Percentiles rank a stretch among this genome's conserved stretches.
Conservation (phyloP, 106 monocot species). For the Platanthera zijinensis region DNA sequence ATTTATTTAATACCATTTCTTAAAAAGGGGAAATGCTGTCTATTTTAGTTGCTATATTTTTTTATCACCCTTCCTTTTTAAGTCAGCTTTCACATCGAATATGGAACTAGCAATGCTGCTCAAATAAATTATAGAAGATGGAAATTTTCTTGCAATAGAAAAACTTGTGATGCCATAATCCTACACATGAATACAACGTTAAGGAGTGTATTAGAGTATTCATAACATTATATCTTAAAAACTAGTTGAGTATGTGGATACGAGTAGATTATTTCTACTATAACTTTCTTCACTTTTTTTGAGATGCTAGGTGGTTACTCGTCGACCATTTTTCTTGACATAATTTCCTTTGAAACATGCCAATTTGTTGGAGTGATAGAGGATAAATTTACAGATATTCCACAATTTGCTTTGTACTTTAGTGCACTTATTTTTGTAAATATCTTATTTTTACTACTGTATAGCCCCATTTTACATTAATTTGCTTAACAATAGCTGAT, state of each 20-base stretch:
- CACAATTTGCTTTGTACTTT: no score
- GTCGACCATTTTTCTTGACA: neutral
- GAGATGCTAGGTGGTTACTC: neutral
- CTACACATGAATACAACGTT: neutral
- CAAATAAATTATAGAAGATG: neutral
- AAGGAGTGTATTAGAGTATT: neutral
- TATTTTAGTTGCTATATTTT: neutral
- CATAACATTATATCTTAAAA: neutral
- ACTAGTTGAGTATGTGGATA: neutral
- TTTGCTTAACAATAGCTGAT: no score
- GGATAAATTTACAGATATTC: no score
- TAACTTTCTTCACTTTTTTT: neutral
- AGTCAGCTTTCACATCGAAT: neutral
- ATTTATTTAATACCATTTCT: neutral
- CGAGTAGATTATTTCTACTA: neutral
- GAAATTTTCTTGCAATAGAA: neutral
- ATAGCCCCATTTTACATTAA: no score
- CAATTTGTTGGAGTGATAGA: no score
- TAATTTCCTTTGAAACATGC: neutral
- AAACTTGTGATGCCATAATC: neutral
- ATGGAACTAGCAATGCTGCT: neutral
- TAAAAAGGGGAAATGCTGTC: neutral
- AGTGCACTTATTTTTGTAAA: no score
- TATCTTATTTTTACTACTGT: no score
- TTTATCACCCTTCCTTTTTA: neutral